Evolutionary conservation across 345 rosid genomes (phyloP), one percentile per base, ranked within the genome.

Genomic region (Pugionium cornutum): DNA sequence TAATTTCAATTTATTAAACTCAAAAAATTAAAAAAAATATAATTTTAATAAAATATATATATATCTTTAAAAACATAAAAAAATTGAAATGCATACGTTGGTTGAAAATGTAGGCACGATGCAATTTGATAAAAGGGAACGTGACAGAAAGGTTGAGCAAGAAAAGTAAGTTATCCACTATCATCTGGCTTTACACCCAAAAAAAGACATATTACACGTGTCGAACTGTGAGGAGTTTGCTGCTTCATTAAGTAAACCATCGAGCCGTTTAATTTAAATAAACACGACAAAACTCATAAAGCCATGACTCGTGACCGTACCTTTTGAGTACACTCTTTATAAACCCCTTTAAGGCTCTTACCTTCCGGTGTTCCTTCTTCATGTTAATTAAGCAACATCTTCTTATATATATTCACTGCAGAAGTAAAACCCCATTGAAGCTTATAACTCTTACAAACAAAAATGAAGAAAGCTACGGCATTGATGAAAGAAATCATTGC

Each of bases 391-490:
- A 57, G 66, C 40, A 72, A 64, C 70, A 46, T 29, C 55, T 3
- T 62, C 34, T 29, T 52, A 42, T 52, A 51, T 27, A 68, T n/a
- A 43, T n/a, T 51, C 26, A 61, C 9, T 18, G 9, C 9, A 25
- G 9, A 44, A 28, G 7, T 18, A 36, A 62, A 49, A 57, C 45
- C 64, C 32, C 35, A 3, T 43, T 44, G 7, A 64, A 48, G 40
- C 9, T 39, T 67, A 10, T 32, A 9, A 33, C 37, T 60, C 41
- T 51, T 39, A 6, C 31, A 69, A 72, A 59, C 44, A n/a, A 28
- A 67, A 6, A 83, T 83, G 96, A 92, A 85, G 86, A 89, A 71
- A 75, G 83, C 79, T 27, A 68, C 84, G 45, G 76, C 76, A 50
- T 76, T 83, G 70, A 70, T 91, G 78, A 91, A 89, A 69, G 73